A percentile compares a stretch with the other conserved stretches of the same genome.
Evolutionary conservation across 2,329 filamentous ascomycete species (phyloP).

Genomic region (Zalaria obscura): DNA sequence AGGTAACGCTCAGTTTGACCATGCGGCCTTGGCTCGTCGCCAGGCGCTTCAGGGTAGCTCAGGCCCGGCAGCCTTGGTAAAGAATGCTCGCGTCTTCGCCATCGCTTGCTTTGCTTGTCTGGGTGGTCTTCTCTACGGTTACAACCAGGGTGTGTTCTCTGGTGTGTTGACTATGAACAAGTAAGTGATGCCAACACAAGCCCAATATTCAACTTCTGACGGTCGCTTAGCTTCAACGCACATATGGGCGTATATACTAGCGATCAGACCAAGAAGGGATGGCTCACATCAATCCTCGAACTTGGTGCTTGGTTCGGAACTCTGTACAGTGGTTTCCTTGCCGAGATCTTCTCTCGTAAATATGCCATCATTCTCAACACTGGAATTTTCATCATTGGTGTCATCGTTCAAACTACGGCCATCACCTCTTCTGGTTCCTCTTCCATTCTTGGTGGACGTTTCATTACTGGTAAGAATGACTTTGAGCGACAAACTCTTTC

Average conservation of each 20-base stretch:
- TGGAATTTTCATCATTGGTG: constrained; percentile 54
- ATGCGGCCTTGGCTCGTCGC: constrained; percentile 25
- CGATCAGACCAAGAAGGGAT: constrained; percentile 28
- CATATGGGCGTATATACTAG: constrained; percentile 27
- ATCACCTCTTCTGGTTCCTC: constrained; percentile 38
- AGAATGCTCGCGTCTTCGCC: constrained; percentile 39
- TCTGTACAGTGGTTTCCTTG: constrained; percentile 32
- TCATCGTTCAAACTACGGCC: constrained; percentile 52
- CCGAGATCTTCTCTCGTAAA: constrained; percentile 36
- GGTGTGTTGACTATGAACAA: constrained; percentile 43
- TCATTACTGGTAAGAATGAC: constrained; percentile 40
- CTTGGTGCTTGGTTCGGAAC: constrained; percentile 30
- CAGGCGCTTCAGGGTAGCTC: constrained; percentile 23
- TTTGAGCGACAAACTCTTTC: background rate
- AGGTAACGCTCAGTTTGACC: constrained; percentile 20
- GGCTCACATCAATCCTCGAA: constrained; percentile 37
- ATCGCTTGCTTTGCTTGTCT: constrained; percentile 38
- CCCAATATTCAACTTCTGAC: background rate
- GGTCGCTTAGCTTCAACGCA: constrained; percentile 6
- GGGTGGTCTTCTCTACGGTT: constrained; percentile 29
- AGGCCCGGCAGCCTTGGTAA: constrained; percentile 35
- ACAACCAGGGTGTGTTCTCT: constrained; percentile 65
- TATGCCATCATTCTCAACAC: constrained; percentile 47
- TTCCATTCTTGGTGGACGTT: constrained; percentile 55
- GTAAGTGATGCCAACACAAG: background rate